Percentiles rank a stretch among this genome's conserved stretches.
Evolutionary conservation across 1,284 basidiomycete genomes (phyloP).

Genomic region (Ganoderma leucocontextum): DNA sequence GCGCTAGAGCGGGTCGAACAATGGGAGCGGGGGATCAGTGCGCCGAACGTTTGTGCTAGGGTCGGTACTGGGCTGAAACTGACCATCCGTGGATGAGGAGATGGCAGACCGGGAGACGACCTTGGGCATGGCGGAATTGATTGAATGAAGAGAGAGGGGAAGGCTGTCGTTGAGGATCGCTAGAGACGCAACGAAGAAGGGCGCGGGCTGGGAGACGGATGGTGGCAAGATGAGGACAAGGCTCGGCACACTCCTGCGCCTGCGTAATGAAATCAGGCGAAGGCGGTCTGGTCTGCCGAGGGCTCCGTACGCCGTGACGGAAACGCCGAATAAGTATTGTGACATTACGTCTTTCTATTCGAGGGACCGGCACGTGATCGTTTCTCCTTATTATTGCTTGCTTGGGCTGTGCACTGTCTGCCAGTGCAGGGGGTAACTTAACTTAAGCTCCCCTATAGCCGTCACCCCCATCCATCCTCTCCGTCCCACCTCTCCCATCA

Average conservation of each 20-base stretch:
- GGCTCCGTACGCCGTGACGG: slow-evolving; percentile 5
- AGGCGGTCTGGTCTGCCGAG: slow-evolving; percentile 14
- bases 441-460: slow-evolving; percentile 28
- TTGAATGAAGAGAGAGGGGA: not conserved
- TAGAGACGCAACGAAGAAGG: slow-evolving; percentile 2
- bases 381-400: slow-evolving; percentile 35
- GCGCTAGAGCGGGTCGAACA: slow-evolving; percentile 54
- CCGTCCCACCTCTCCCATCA: slow-evolving; percentile 21
- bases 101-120: slow-evolving; percentile 83
- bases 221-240: slow-evolving; percentile 9
- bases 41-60: slow-evolving; percentile 14
- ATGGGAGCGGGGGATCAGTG: slow-evolving; percentile 29
- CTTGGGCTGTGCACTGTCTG: slow-evolving; percentile 36
- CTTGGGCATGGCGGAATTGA: slow-evolving; percentile 67
- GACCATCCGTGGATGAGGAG: slow-evolving; percentile 83
- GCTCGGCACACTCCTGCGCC: slow-evolving; percentile 9
- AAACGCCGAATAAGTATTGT: slow-evolving; percentile 8
- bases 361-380: slow-evolving; percentile 27
- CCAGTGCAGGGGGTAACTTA: slow-evolving; percentile 19
- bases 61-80: slow-evolving; percentile 32
- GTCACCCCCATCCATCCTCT: slow-evolving; percentile 21
- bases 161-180: too few species aligned
- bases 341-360: slow-evolving; percentile 9
- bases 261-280: not conserved
- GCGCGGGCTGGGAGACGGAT: not conserved